Base-by-base conservation (phyloP, 2,329 filamentous ascomycete genomes). In the Penicillium sp. region DNA sequence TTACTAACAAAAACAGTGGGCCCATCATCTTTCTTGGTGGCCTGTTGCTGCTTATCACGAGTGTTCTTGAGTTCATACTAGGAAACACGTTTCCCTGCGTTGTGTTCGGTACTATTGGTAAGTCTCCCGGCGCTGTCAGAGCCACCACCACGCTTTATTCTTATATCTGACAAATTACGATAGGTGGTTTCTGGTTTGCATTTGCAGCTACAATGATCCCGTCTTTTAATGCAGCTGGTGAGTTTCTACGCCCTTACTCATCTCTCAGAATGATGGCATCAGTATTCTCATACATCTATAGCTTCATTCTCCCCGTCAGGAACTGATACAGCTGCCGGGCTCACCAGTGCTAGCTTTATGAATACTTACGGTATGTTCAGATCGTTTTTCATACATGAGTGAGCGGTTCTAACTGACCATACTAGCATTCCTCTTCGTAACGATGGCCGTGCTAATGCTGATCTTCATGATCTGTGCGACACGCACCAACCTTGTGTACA, bases 401-500 rank as follows among this genome's bases (percentile, higher is more conserved):
- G 11, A 20, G 9, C 6, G 10, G 10, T 9, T 23, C 4, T 36
- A 7, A 40, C 42, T 13, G 9, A 31, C 20, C 0, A 27, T 5
- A 20, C 0, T 44, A 52, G 58, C 64, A 55, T 87, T 85, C 70
- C 80, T 84, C 69, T 74, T 81, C 40, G 64, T 87, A 45, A 77
- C 77, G 52, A 86, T 87, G 83, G 80, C 71, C 3, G 51, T 87
- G n/a, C 69, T 87, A 23, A 81, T 78, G 64, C 66, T 86, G 51
- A 62, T 88, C 56, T 88, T 80, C 71, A 69, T 87, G 40, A 72
- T 89, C 62, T 85, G 82, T 68, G 77, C 85, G 1, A 70, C 88
- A 14, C 80, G 86, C 39, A 89, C 84, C 24, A 89, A 89, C 63
- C 46, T 87, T 8, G 75, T 81, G 64, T 87, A 88, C 67, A 77